These are phyloP conservation scores for Dionaea muscipula DNA, from an alignment of 179 eudicot species.

Conservation along the genomic window DNA sequence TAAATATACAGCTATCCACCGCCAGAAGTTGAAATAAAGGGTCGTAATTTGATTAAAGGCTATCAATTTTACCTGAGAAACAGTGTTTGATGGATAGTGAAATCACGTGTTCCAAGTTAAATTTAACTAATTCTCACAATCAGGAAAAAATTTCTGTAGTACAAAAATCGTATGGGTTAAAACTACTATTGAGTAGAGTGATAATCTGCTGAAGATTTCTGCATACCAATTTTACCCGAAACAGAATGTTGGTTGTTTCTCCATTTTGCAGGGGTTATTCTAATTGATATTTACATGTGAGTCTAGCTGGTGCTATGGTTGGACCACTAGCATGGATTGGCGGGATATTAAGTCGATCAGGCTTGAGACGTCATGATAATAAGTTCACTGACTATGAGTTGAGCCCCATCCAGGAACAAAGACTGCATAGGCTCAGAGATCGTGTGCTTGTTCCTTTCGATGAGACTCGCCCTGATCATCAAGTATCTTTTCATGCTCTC, in stretches of 20 bases:
- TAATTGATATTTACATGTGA: constrained; percentile 20
- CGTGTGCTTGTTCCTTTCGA: constrained; percentile 56
- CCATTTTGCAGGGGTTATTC: constrained; percentile 1
- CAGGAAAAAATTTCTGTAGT: too few relatives aligned
- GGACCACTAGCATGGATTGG: constrained; percentile 90
- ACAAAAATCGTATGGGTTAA: too few relatives aligned
- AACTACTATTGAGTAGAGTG: too few relatives aligned
- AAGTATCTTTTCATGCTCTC: constrained; percentile 26
- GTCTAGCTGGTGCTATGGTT: constrained; percentile 89
- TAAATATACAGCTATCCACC: too few relatives aligned
- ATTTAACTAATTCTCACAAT: too few relatives aligned
- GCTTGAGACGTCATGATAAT: constrained; percentile 42
- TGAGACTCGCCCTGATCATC: constrained; percentile 61
- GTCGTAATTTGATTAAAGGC: too few relatives aligned
- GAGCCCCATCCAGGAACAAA: constrained; percentile 59
- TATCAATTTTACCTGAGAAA: too few relatives aligned
- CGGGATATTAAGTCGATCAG: constrained; percentile 60
- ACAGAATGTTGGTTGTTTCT: neutral
- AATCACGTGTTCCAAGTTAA: too few relatives aligned
- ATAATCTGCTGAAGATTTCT: too few relatives aligned
- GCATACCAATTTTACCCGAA: too few relatives aligned
- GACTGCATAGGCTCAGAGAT: constrained; percentile 47
- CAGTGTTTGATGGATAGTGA: too few relatives aligned
- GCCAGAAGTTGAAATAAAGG: too few relatives aligned
- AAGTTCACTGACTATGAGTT: constrained; percentile 32